Base-by-base conservation (phyloP, 2,329 filamentous ascomycete genomes). In the Sordariomycetes sp. region DNA sequence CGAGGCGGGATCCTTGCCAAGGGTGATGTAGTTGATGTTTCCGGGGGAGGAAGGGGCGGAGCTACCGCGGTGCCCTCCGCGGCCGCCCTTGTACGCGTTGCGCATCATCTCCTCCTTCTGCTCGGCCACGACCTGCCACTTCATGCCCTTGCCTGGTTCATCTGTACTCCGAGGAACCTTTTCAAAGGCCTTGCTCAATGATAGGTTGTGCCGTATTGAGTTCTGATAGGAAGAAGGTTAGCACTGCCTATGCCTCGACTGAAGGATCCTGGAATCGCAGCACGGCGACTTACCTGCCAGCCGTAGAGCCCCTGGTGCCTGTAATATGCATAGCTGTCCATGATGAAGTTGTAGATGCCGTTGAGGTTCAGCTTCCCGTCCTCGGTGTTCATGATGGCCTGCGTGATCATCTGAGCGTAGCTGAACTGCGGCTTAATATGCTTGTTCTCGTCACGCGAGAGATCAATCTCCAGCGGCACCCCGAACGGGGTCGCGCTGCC, bases 131-230 rank as follows among this genome's bases (percentile, higher is more conserved):
- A 99, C 92, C 71, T 93, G 90, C 94, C 94, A 99, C 70, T 97
- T 97, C 91, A 97, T 97, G 32, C 94, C 94, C 70, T 99, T 99
- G 14, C 94, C 94, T 24, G 94, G 94, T 69, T 99, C 94, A 65
- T 97, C 90, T 0, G 91, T 96, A 18, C 89, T 87, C 53, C 94
- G 86, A 3, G 94, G 89, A 10, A 96, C 88, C 71, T 99, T 99
- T 65, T 91, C 86, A 67, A 99, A 99, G 0, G 88, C 85, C 69
- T 97, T 96, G 71, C 96, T 97, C 50, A 99, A 74, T 1, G 94
- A 97, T 16, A 99, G 73, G 65, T 99, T 99, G 70, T 99, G 94
- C 14, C 94, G 87, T 64, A 99, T 99, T 0, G 91, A 97, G 70
- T 99, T 99, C 84, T 90, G 52, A 11, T 51, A 22, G 11, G 53